These are phyloP conservation scores for Talaromyces borbonicus DNA, from an alignment of 495 filamentous ascomycete genomes.

Conservation along the genomic window DNA sequence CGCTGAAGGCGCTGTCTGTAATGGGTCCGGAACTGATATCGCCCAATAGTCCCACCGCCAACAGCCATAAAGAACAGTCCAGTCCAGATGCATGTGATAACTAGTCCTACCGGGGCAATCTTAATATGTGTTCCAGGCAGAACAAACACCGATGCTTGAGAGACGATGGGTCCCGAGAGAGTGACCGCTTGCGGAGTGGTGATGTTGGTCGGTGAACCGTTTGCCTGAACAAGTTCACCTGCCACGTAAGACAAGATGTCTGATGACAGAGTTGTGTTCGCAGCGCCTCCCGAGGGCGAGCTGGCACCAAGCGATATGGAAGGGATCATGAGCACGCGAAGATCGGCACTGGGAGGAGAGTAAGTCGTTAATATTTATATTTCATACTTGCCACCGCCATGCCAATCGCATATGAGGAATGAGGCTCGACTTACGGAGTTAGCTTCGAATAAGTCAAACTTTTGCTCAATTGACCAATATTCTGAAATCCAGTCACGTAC, in stretches of 20 bases:
- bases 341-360: slow-evolving; percentile 27
- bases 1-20: slow-evolving; percentile 43
- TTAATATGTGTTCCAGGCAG: slow-evolving; percentile 56
- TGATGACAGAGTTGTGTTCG: slow-evolving; percentile 52
- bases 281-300: slow-evolving; percentile 26
- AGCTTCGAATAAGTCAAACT: slow-evolving; percentile 12
- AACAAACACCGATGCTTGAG: slow-evolving; percentile 39
- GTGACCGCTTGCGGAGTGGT: slow-evolving; percentile 25
- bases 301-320: slow-evolving; percentile 47
- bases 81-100: slow-evolving; percentile 56
- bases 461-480: slow-evolving; percentile 21
- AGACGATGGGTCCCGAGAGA: slow-evolving; percentile 19
- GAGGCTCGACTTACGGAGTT: slow-evolving; percentile 14
- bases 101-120: slow-evolving; percentile 57
- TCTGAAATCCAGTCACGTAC: slow-evolving; percentile 15
- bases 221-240: slow-evolving; percentile 51
- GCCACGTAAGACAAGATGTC: slow-evolving; percentile 59
- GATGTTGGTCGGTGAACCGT: slow-evolving; percentile 30
- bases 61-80: slow-evolving; percentile 44
- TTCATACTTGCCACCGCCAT: too few species aligned
- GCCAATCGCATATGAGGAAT: background rate
- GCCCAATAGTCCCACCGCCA: slow-evolving; percentile 50
- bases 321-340: slow-evolving; percentile 54
- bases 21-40: slow-evolving; percentile 53
- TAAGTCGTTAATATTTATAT: slow-evolving; percentile 19